These are phyloP conservation scores for Aspergillus cavernicola DNA, from an alignment of 495 filamentous ascomycete genomes.

Conservation along the genomic window DNA sequence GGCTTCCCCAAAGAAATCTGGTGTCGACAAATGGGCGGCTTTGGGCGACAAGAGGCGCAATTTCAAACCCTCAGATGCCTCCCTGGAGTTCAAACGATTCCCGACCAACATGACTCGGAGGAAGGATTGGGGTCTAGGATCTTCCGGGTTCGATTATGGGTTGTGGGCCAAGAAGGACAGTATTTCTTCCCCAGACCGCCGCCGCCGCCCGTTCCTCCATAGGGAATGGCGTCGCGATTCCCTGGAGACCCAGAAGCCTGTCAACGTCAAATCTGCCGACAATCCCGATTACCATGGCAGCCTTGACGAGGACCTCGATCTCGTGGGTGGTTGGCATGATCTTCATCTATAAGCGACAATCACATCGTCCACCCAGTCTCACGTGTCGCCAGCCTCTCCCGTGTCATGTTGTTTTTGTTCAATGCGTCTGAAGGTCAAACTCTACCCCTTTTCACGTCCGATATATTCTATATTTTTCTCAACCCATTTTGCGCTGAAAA, in stretches of 20 bases:
- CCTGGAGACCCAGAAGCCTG: constrained; percentile 29
- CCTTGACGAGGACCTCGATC: constrained; percentile 73
- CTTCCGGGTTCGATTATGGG: constrained; percentile 48
- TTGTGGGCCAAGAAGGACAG: constrained; percentile 51
- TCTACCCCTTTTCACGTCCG: constrained; percentile 9
- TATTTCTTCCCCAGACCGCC: constrained; percentile 30
- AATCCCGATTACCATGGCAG: constrained; percentile 45
- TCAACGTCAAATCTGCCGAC: constrained; percentile 19
- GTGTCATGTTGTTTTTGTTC: constrained; percentile 10
- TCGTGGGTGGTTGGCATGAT: constrained; percentile 86
- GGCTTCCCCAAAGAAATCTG: constrained; percentile 49
- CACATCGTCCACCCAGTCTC: constrained; percentile 3
- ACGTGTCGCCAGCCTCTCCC: neutral
- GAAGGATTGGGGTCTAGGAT: constrained; percentile 52
- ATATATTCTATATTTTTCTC: neutral
- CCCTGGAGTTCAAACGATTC: constrained; percentile 39
- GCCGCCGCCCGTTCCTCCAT: constrained; percentile 39
- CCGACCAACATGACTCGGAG: constrained; percentile 41
- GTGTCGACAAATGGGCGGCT: constrained; percentile 81
- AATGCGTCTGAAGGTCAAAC: constrained; percentile 2
- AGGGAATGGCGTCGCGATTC: constrained; percentile 66
- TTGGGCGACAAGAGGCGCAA: constrained; percentile 77
- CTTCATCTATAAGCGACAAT: constrained; percentile 40
- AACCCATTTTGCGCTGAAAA: neutral
- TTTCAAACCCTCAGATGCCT: constrained; percentile 47